Conservation (phyloP, 148 eudicot species). For the Silene conica region DNA sequence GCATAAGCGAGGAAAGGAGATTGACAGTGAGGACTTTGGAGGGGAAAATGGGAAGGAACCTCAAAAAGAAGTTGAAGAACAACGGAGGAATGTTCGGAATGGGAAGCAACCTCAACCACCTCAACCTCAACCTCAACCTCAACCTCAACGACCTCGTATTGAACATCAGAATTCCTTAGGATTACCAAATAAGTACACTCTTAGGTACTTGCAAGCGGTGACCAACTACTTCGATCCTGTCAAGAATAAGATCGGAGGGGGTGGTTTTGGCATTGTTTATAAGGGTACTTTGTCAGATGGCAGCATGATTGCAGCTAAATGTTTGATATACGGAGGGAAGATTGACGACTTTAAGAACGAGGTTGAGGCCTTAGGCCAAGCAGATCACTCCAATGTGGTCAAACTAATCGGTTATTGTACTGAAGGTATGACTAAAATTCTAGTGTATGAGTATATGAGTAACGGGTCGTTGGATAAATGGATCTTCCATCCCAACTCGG, state of each 20-base stretch:
- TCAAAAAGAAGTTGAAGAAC: too few species aligned
- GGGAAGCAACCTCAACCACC: neutral
- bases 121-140: too few species aligned
- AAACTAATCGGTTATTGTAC: slow-evolving; percentile 10
- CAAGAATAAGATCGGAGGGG: slow-evolving; percentile 9
- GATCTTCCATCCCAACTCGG: neutral
- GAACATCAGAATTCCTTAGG: neutral
- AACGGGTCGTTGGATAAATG: slow-evolving; percentile 15
- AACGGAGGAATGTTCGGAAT: too few species aligned
- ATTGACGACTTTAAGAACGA: slow-evolving; percentile 14
- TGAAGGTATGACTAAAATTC: neutral
- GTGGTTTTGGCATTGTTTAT: slow-evolving; percentile 20
- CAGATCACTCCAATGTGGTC: slow-evolving; percentile 16
- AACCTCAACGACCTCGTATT: neutral
- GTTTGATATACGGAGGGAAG: neutral
- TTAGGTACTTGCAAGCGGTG: neutral
- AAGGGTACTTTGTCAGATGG: slow-evolving; percentile 4
- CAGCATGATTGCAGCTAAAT: slow-evolving; percentile 6
- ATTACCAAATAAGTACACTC: neutral
- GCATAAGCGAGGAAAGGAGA: neutral
- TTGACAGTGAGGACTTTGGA: neutral
- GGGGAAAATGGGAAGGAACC: too few species aligned
- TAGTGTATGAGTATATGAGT: slow-evolving; percentile 13
- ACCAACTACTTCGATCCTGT: neutral
- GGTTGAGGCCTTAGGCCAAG: slow-evolving; percentile 6